Base-by-base conservation (phyloP, 192 early-diverging fungal species). In the Pilobolus umbonatus region DNA sequence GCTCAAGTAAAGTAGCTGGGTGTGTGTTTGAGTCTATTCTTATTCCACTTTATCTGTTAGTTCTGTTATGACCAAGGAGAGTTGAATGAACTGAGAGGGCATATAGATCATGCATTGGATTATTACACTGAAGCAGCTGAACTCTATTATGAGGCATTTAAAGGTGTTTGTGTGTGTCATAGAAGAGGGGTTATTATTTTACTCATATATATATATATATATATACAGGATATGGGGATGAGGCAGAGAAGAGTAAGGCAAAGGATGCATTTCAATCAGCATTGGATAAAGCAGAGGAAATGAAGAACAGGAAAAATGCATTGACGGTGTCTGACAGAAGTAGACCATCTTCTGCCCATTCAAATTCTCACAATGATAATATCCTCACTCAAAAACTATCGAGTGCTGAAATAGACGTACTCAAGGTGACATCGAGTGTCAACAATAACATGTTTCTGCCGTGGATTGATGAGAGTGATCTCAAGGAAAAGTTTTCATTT, bases 401-500 rank as follows among this genome's bases (percentile, higher is more conserved):
- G 24, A 24, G 32, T 3, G 52, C 54, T 14, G 90, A 92, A 64
- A 60, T 81, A 1, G 74, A 80, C 22, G 76, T 94, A 10, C 55
- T 94, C 11, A 75, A 74, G 44, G 52, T 56, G 8, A 88, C 89
- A 24, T 92, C 90, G 12, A 68, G 76, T 54, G 73, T 94, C 34
- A 91, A 94, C 57, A 77, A 77, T 5, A 78, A 78, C 62, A 67
- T 78, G 14, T 92, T 80, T 75, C 66, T 88, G 17, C 92, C 90
- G 11, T 94, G 92, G 90, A 58, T 69, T 7, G 52, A 76, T 25
- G 75, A 80, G 22, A 52, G 64, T 39, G 89, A 94, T 67, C 47
- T 68, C 8, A 67, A 75, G 25, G 89, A 91, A 40, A 64, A 66
- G 12, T 89, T 86, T 71, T 75, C 63, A n/a, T 57, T 65, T 44